Evolutionary conservation across 768 basidiomycete species (phyloP), one percentile per base, ranked within the genome.

Genomic region (Tricholoma matsutake): DNA sequence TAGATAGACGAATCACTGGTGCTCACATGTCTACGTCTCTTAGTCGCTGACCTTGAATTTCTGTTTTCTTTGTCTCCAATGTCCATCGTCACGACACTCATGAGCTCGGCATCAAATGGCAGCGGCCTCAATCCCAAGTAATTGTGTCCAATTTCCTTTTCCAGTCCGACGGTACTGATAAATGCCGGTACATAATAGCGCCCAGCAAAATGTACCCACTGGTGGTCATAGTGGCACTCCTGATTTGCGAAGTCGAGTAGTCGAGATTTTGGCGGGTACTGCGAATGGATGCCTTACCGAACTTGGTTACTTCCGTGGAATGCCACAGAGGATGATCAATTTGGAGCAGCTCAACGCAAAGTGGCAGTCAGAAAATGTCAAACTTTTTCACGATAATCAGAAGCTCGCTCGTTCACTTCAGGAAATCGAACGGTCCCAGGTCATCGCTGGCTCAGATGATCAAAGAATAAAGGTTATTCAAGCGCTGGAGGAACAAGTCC

Each of bases 221-320:
- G 55, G 59, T 6, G 3, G 22, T 25, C 1, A 25, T 25, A 3
- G 22, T 25, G 22, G 22, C 22, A 25, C 22, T 25, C 39, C 55
- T 28, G 67, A 66, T 37, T 68, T 74, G 28, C 78, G 79, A 35
- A 63, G 67, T 6, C 74, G 72, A 62, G 66, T 83, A 56, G 71
- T 83, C 47, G 76, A 81, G 60, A 77, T 83, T 35, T 70, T 84
- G 16, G 65, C 82, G 0, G 65, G 56, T 11, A 81, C 77, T 8
- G 79, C 78, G 11, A 82, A 79, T 69, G 76, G 76, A 11, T 83
- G 78, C 64, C 72, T 81, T 22, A 65, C 73, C 4, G 83, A 83
- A 62, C 74, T 81, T 25, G 82, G 81, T 11, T 82, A 82, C 67
- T 73, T 73, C 63, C 77, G 81, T 18, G 73, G 76, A 6, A 73